These are phyloP conservation scores for Dichotomopilus funicola DNA, from an alignment of 2,329 filamentous ascomycete genomes.

Conservation along the genomic window DNA sequence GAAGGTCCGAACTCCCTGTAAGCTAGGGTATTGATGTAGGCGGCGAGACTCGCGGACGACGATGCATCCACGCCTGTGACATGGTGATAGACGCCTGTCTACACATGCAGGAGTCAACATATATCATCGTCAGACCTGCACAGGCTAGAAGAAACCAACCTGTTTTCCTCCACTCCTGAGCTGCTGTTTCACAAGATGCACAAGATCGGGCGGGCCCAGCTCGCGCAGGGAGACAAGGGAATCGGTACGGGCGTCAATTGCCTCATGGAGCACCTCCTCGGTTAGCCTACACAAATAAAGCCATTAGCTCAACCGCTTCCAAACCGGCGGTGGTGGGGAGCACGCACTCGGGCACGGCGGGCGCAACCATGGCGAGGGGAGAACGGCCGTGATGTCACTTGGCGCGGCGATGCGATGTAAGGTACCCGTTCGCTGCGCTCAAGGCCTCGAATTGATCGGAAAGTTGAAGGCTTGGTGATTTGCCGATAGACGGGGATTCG, in stretches of 20 bases:
- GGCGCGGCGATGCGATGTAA: not conserved
- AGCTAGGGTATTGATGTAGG: slow-evolving; percentile 96
- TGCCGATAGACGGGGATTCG: too few relatives aligned
- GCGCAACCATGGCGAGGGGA: slow-evolving; percentile 57
- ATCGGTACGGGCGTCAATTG: slow-evolving; percentile 88
- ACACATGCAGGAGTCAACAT: not conserved
- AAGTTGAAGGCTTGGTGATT: too few relatives aligned
- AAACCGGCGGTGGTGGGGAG: not conserved
- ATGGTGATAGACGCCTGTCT: slow-evolving; percentile 96
- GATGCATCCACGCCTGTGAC: slow-evolving; percentile 96
- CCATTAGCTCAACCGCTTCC: not conserved
- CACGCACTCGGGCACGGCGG: slow-evolving; percentile 68
- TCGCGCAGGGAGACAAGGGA: slow-evolving; percentile 79
- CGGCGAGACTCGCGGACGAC: slow-evolving; percentile 90
- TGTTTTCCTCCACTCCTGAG: slow-evolving; percentile 52
- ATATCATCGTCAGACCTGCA: not conserved
- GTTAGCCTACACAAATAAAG: slow-evolving; percentile 60
- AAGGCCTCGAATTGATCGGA: too few relatives aligned
- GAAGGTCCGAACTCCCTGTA: slow-evolving; percentile 79
- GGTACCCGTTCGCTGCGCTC: too few relatives aligned
- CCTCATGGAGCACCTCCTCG: slow-evolving; percentile 86
- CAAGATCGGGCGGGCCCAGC: slow-evolving; percentile 89
- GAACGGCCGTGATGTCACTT: slow-evolving; percentile 3
- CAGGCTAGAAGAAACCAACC: slow-evolving; percentile 29
- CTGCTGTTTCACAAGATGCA: slow-evolving; percentile 80